These are phyloP conservation scores for Coccinonectria pachysandricola DNA, from an alignment of 2,329 filamentous ascomycete species.

Conservation along the genomic window DNA sequence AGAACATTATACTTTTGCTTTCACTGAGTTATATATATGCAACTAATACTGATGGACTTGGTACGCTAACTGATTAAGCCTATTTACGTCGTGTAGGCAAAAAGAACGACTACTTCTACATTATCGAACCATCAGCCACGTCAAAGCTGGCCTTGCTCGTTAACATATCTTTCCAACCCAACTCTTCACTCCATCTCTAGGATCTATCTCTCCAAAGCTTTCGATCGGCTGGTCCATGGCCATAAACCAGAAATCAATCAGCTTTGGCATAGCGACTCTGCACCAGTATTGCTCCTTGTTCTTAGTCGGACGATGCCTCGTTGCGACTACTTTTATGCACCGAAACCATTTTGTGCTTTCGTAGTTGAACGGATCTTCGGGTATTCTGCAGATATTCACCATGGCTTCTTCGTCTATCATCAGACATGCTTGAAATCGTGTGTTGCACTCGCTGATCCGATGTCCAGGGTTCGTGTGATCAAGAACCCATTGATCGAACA, in stretches of 20 bases:
- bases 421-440: slow-evolving; percentile 1
- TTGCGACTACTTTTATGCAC: slow-evolving; percentile 1
- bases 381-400: background rate
- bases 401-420: slow-evolving; percentile 1
- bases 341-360: slow-evolving; percentile 1
- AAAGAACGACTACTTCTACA: too few relatives aligned
- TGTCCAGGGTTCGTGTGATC: slow-evolving; percentile 1
- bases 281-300: slow-evolving; percentile 1
- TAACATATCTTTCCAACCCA: slow-evolving; percentile 1
- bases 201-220: background rate
- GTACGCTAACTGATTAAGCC: too few relatives aligned
- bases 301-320: background rate
- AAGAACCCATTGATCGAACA: slow-evolving; percentile 7
- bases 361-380: slow-evolving; percentile 1
- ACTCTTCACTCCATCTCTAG: slow-evolving; percentile 1
- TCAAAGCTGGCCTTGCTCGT: too few relatives aligned
- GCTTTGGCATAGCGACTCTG: slow-evolving; percentile 1
- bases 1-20: too few relatives aligned
- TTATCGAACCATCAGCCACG: too few relatives aligned
- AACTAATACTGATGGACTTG: too few relatives aligned
- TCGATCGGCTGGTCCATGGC: slow-evolving; percentile 2
- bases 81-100: too few relatives aligned
- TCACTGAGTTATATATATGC: too few relatives aligned
- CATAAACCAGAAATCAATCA: slow-evolving; percentile 1
- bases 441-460: background rate